These are phyloP conservation scores for Coprinopsis marcescibilis DNA, from an alignment of 768 basidiomycete species.

Conservation along the genomic window DNA sequence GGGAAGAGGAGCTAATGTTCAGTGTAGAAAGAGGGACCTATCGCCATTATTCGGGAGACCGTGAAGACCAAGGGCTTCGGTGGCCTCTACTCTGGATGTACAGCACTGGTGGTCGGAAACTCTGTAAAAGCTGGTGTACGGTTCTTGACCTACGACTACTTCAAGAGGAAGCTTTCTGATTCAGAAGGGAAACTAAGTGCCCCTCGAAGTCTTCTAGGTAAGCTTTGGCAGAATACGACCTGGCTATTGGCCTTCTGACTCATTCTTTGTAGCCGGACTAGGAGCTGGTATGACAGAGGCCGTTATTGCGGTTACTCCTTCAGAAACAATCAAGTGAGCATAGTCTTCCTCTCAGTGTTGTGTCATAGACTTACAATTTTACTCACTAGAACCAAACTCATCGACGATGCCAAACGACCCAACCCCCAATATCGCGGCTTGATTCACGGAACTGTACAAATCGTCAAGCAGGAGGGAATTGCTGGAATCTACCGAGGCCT, in stretches of 20 bases:
- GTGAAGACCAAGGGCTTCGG: slow-evolving; percentile 65
- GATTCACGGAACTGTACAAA: slow-evolving; percentile 74
- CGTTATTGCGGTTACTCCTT: slow-evolving; percentile 91
- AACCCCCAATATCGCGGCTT: slow-evolving; percentile 84
- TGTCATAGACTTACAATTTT: not conserved
- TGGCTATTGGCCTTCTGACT: not conserved
- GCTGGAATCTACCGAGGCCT: slow-evolving; percentile 84
- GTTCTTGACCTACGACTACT: slow-evolving; percentile 91
- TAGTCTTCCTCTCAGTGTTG: not conserved
- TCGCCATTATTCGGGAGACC: slow-evolving; percentile 72
- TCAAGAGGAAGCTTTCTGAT: slow-evolving; percentile 81
- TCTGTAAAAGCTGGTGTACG: slow-evolving; percentile 92
- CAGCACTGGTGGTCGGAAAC: slow-evolving; percentile 87
- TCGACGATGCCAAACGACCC: slow-evolving; percentile 86
- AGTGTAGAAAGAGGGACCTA: slow-evolving; percentile 52
- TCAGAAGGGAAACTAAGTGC: slow-evolving; percentile 89
- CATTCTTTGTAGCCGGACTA: slow-evolving; percentile 50
- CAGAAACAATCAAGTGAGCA: slow-evolving; percentile 94
- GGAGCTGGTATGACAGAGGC: slow-evolving; percentile 92
- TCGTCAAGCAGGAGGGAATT: slow-evolving; percentile 82
- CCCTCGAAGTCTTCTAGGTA: slow-evolving; percentile 77
- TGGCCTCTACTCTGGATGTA: slow-evolving; percentile 92
- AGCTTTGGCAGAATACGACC: slow-evolving; percentile 6
- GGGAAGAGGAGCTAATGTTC: not conserved
- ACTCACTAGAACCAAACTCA: slow-evolving; percentile 80